Conservation (phyloP, 2,329 filamentous ascomycete genomes). For the Aspergillus pseudoglaucus region DNA sequence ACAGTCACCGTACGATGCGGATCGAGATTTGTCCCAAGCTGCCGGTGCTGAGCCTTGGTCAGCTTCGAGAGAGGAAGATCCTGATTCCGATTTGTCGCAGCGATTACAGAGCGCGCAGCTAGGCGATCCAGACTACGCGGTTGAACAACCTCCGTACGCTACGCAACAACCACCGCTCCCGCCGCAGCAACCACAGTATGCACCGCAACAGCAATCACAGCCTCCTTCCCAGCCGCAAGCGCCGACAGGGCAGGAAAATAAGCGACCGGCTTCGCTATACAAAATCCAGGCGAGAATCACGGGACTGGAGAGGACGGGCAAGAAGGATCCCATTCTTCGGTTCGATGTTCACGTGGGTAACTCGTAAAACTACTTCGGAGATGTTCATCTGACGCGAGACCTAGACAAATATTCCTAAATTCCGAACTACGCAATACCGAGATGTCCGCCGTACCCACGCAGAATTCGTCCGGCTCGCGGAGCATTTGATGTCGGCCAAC, state of each 20-base stretch:
- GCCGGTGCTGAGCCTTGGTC: neutral
- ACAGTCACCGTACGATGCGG: conserved; percentile 27
- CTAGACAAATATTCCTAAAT: conserved; percentile 96
- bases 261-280: conserved; percentile 59
- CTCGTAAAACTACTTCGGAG: neutral
- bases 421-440: conserved; percentile 95
- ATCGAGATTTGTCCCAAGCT: conserved; percentile 1
- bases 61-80: conserved; percentile 20
- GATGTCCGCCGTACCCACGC: conserved; percentile 93
- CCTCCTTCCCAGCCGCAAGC: conserved; percentile 45
- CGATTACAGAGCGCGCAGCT: conserved; percentile 36
- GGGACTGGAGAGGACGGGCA: conserved; percentile 81
- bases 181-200: conserved; percentile 27
- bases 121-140: conserved; percentile 30
- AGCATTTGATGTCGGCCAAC: conserved; percentile 95
- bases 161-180: conserved; percentile 30
- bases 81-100: conserved; percentile 39
- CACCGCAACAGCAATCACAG: conserved; percentile 36
- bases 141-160: conserved; percentile 33
- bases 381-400: conserved; percentile 1
- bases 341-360: conserved; percentile 89
- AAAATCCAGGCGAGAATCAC: conserved; percentile 94
- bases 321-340: conserved; percentile 88
- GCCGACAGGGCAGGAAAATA: conserved; percentile 29
- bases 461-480: conserved; percentile 92